Conservation (phyloP, 768 basidiomycete species). For the Lentinula raphanica region DNA sequence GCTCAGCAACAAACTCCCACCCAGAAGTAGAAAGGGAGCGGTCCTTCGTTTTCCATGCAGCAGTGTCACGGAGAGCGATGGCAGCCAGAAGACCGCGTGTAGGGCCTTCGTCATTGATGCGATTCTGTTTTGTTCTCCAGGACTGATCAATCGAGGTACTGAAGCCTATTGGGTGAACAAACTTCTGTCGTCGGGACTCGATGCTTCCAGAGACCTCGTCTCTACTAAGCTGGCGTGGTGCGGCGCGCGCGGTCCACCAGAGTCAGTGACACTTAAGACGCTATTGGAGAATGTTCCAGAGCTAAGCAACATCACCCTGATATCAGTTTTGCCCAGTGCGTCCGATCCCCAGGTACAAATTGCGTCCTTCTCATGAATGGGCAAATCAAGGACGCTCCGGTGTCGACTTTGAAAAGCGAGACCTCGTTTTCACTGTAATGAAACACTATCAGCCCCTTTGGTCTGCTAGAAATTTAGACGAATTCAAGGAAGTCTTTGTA, state of each 20-base stretch:
- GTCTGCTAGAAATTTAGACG: neutral
- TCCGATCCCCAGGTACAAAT: neutral
- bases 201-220: neutral
- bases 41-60: neutral
- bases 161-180: slow-evolving; percentile 10
- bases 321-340: neutral
- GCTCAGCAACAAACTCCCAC: neutral
- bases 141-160: slow-evolving; percentile 16
- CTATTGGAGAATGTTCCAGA: neutral
- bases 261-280: neutral
- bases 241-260: neutral
- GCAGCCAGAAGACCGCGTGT: neutral
- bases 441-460: slow-evolving; percentile 4
- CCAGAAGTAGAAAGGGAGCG: neutral
- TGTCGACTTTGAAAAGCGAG: neutral
- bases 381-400: neutral
- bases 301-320: neutral
- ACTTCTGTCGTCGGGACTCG: neutral
- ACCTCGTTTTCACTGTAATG: slow-evolving; percentile 5
- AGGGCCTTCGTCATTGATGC: neutral
- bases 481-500: slow-evolving; percentile 11
- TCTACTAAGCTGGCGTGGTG: neutral
- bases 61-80: neutral
- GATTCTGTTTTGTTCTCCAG: slow-evolving; percentile 8
- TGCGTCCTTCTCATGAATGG: neutral